Evolutionary conservation across 2,329 filamentous ascomycete genomes (phyloP), one percentile per base, ranked within the genome.

Genomic region (Colletotrichum gloeosporioides): DNA sequence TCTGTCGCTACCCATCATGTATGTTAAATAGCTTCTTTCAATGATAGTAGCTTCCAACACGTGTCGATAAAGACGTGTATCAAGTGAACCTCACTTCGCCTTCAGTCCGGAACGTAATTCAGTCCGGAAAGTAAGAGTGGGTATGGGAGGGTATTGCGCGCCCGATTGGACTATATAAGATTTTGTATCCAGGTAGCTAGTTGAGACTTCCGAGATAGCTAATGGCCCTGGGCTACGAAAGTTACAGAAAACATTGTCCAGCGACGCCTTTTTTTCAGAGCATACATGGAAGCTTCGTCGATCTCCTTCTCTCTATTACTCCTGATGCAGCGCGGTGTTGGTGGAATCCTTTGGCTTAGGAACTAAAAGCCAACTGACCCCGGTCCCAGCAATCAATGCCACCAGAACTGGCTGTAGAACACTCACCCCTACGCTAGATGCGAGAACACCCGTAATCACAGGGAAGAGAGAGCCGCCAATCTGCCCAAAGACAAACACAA

Each of bases 401-500:
- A 90, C 86, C 2, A 91, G 81, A 18, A 91, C 87, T 0, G 90
- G 90, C 76, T 90, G 90, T 68, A 91, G 76, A 0, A 89, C 85
- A 1, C 83, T 81, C 0, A 91, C 89, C 1, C 89, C 89, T 0
- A 83, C 82, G 3, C 80, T 77, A 0, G 86, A 81, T 0, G 89
- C 89, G 15, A 92, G 84, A 2, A 91, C 80, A 2, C 90, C 90
- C 0, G 90, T 91, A 3, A 92, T 78, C 4, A 90, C 87, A 0
- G 91, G 90, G 73, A 92, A 92, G 0, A 91, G 78, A 0, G 89
- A 88, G 0, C 89, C 90, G 2, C 90, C 90, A 6, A 90, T 85
- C 79, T 92, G 90, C 0, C 89, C 89, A 25, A 91, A 84, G 0
- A 92, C 88, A 74, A 92, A 92, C 3, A 92, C 85, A n/a, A 91